Evolutionary conservation across 768 basidiomycete species (phyloP).

Genomic region (Boletus barrowsii): DNA sequence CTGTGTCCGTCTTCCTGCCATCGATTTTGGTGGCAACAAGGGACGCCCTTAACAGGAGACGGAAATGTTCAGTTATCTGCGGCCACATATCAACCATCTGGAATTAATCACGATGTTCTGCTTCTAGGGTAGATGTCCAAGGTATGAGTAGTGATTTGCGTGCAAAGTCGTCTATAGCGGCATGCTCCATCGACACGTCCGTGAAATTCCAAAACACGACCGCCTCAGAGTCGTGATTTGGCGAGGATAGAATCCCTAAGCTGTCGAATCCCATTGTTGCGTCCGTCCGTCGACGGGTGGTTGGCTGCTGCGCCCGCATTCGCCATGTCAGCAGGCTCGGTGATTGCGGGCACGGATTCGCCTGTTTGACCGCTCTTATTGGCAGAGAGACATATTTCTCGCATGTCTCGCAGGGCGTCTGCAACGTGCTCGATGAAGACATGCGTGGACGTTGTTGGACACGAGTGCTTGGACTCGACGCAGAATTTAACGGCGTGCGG

Average conservation of each 20-base stretch:
- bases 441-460: slow-evolving; percentile 64
- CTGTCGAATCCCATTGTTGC: background rate
- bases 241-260: slow-evolving; percentile 7
- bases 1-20: too few species aligned
- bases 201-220: background rate
- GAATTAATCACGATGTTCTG: background rate
- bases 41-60: too few species aligned
- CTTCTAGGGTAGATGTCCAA: background rate
- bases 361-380: slow-evolving; percentile 6
- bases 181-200: background rate
- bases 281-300: background rate
- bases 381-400: slow-evolving; percentile 41
- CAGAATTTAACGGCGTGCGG: slow-evolving; percentile 84
- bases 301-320: background rate
- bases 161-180: background rate
- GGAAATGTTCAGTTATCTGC: too few species aligned
- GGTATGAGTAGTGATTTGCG: slow-evolving; percentile 9
- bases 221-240: slow-evolving; percentile 16
- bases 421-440: slow-evolving; percentile 60
- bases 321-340: background rate
- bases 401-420: slow-evolving; percentile 69
- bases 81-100: too few species aligned
- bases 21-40: too few species aligned
- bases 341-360: background rate
- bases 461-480: slow-evolving; percentile 84